These are phyloP conservation scores for Globisporangium nunn DNA, from an alignment of 352 stramenopile genomes.

Conservation along the genomic window DNA sequence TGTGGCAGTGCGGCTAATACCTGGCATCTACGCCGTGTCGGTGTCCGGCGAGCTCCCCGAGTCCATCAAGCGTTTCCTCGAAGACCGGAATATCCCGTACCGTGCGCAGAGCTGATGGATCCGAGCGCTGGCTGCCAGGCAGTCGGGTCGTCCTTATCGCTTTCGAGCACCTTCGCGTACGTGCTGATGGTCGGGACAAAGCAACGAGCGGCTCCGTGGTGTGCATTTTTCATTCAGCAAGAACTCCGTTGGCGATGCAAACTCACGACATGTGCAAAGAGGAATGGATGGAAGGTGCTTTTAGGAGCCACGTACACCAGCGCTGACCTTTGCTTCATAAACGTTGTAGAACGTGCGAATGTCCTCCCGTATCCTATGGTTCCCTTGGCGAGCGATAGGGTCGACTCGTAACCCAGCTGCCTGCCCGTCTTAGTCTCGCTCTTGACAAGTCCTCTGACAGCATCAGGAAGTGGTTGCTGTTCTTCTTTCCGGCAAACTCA, in stretches of 20 bases:
- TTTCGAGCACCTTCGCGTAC: neutral
- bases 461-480: too few relatives aligned
- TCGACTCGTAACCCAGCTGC: too few relatives aligned
- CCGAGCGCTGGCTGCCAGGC: neutral
- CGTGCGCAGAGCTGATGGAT: constrained; percentile 50
- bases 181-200: neutral
- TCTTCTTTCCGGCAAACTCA: too few relatives aligned
- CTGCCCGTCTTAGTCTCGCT: too few relatives aligned
- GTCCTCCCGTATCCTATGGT: too few relatives aligned
- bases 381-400: too few relatives aligned
- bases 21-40: constrained; percentile 83
- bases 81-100: constrained; percentile 85
- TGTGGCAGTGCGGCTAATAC: constrained; percentile 59
- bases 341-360: too few relatives aligned
- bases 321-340: too few relatives aligned
- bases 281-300: too few relatives aligned
- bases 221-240: neutral
- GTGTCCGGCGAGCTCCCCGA: constrained; percentile 81
- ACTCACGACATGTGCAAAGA: neutral
- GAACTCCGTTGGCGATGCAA: neutral
- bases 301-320: too few relatives aligned
- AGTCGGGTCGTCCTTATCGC: neutral
- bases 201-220: neutral
- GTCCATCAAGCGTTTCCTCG: constrained; percentile 84
- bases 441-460: too few relatives aligned